Conservation (phyloP, 495 filamentous ascomycete genomes). For the Aspergillus panamensis region DNA sequence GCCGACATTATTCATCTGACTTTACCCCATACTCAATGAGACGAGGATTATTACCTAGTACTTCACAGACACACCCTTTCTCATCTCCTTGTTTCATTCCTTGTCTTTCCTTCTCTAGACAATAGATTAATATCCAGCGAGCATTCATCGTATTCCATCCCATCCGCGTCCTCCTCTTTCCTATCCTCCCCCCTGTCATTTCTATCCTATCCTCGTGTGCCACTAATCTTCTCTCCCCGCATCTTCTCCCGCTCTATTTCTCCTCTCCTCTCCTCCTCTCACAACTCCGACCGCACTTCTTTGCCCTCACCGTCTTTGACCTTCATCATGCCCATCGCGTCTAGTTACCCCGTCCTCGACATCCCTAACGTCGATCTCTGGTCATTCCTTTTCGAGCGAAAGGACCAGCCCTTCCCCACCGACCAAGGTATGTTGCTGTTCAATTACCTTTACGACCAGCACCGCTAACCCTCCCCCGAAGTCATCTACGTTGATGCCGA, state of each 20-base stretch:
- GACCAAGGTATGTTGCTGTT: constrained; percentile 35
- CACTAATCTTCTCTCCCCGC: not conserved
- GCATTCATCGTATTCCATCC: not conserved
- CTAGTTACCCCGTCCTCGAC: constrained; percentile 35
- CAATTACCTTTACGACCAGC: not conserved
- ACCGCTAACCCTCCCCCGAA: constrained; percentile 31
- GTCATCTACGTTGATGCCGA: constrained; percentile 78
- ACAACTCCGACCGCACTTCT: not conserved
- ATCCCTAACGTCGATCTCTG: constrained; percentile 60
- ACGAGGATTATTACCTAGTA: no score
- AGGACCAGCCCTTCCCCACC: constrained; percentile 63
- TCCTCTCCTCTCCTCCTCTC: not conserved
- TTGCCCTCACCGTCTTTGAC: constrained; percentile 22
- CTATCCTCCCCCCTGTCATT: not conserved
- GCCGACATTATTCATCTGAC: not conserved
- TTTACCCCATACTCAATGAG: no score
- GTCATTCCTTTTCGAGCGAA: constrained; percentile 75
- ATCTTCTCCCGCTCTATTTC: not conserved
- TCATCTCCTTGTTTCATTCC: not conserved
- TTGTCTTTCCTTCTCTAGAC: no score
- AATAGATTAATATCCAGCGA: not conserved
- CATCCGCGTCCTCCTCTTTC: not conserved
- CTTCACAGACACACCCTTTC: not conserved
- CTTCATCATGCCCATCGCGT: constrained; percentile 40
- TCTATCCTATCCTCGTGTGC: not conserved